Evolutionary conservation across 192 early-diverging fungal species (phyloP), one percentile per base, ranked within the genome.

Genomic region (Funneliformis geosporum): DNA sequence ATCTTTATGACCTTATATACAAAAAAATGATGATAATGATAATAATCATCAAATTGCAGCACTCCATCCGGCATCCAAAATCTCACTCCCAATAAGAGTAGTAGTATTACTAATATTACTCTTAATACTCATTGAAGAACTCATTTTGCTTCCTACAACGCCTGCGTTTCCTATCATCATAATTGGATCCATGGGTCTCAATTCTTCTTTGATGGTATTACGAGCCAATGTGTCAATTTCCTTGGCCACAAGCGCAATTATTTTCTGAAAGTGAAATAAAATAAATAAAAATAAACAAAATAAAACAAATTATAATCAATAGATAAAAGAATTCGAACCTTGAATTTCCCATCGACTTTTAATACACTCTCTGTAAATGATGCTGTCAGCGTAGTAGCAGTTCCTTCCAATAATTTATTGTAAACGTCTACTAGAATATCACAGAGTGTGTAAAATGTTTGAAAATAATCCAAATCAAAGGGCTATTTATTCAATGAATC

Each of bases 401-500:
- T 84, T 23, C 75, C 81, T 65, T 66, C 46, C 16, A 87, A 69
- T 11, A 87, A 47, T 60, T 85, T 87, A 68, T 87, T 78, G 80
- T 92, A 92, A 74, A 89, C 87, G 60, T 91, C 89, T 5, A 85
- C 84, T 7, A 90, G 82, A 14, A 91, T 87, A 70, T 92, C 89
- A 60, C 89, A 89, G 25, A 92, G 82, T 44, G 91, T 90, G 80
- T 89, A 90, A 79, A 91, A 91, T 27, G 88, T 88, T 73, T 92
- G 90, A 43, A 92, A 79, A 84, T 90, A 92, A 79, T 91, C 90
- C 68, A 92, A 72, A 73, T 92, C 91, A 75, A 90, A 91, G 18
- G 91, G 90, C 86, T 87, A 43, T n/a, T 43, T 39, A 16, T 47
- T 2, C 7, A 25, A 73, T 39, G 28, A 21, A 66, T 23, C 2